Conservation (phyloP, 1,284 basidiomycete species). For the Tilletiaria anomala region DNA sequence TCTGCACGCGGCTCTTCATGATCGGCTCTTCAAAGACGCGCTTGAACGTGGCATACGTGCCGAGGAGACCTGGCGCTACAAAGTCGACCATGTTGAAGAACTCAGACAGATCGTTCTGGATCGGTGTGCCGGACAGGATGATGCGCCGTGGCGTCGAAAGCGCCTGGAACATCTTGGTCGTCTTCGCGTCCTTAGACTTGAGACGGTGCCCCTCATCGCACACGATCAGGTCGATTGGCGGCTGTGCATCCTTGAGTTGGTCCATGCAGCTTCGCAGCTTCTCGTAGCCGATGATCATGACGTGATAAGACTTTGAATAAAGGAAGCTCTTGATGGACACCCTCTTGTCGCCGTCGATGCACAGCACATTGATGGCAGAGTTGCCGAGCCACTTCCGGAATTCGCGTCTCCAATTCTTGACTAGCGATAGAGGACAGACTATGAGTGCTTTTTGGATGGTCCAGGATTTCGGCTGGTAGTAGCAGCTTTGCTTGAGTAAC, state of each 20-base stretch:
- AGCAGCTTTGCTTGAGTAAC: conserved; percentile 24
- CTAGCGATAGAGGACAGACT: conserved; percentile 82
- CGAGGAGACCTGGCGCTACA: conserved; percentile 76
- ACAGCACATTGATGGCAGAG: conserved; percentile 63
- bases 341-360: conserved; percentile 52
- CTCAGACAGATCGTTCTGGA: conserved; percentile 85
- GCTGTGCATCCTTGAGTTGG: conserved; percentile 39
- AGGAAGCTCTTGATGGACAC: conserved; percentile 25
- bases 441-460: conserved; percentile 44
- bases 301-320: conserved; percentile 50
- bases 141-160: conserved; percentile 56
- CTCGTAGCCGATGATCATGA: conserved; percentile 91
- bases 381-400: conserved; percentile 71
- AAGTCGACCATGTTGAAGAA: conserved; percentile 95
- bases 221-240: conserved; percentile 78
- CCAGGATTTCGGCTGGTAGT: conserved; percentile 19
- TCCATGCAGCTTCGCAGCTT: conserved; percentile 41
- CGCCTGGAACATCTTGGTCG: conserved; percentile 70
- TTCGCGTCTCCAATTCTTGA: conserved; percentile 92
- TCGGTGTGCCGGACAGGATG: conserved; percentile 90
- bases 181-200: conserved; percentile 84
- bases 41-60: conserved; percentile 27
- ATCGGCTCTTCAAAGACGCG: conserved; percentile 74
- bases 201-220: conserved; percentile 96
- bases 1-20: conserved; percentile 66